Conservation (phyloP, 257 asterid species). For the Vinca minor region DNA sequence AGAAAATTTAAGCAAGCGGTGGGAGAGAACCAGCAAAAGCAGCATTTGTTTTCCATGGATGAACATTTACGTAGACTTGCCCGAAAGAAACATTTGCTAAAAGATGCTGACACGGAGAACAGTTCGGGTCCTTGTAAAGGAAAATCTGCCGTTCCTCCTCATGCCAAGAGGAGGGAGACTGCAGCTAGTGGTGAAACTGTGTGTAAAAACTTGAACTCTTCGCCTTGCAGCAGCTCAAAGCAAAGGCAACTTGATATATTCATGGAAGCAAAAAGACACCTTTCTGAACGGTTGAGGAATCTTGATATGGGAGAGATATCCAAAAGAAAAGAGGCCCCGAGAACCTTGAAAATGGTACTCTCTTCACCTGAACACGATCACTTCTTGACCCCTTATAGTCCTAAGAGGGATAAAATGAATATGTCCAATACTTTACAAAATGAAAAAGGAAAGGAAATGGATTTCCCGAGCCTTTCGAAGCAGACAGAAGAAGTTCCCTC, state of each 20-base stretch:
- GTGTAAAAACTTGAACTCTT: too few species aligned
- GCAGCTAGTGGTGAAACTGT: conserved; percentile 3
- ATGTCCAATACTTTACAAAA: neutral
- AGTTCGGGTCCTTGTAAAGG: neutral
- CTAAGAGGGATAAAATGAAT: conserved; percentile 22
- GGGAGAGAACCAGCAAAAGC: conserved; percentile 30
- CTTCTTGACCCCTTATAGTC: conserved; percentile 29
- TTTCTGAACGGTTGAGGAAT: conserved; percentile 44
- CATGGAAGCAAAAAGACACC: conserved; percentile 74
- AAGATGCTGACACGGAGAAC: conserved; percentile 1
- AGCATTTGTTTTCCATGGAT: conserved; percentile 10
- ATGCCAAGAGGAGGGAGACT: conserved; percentile 18
- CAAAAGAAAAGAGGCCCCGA: conserved; percentile 26
- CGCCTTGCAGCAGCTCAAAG: conserved; percentile 22
- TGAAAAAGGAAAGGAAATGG: conserved; percentile 8
- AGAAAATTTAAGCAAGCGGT: conserved; percentile 47
- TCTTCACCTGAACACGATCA: conserved; percentile 52
- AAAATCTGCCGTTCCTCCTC: conserved; percentile 17
- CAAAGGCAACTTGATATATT: conserved; percentile 39
- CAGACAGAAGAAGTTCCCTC: neutral
- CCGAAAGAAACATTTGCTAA: neutral
- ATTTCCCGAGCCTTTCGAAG: neutral
- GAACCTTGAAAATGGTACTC: conserved; percentile 50
- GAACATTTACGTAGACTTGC: conserved; percentile 11
- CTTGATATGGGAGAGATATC: conserved; percentile 17